Evolutionary conservation across 306 rosid species (phyloP).

Genomic region (Vicia sativa): DNA sequence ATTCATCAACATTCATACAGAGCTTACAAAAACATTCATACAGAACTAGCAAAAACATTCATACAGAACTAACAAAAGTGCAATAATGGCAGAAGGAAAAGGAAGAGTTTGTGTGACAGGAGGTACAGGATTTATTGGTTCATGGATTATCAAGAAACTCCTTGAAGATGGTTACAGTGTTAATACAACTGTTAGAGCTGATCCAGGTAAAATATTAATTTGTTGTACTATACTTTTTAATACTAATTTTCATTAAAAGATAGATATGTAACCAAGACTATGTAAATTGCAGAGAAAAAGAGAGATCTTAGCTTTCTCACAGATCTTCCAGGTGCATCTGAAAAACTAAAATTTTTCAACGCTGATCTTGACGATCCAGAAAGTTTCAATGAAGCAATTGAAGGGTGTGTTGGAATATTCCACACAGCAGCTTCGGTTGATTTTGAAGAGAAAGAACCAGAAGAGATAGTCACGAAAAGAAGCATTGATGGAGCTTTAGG

Average conservation of each 20-base stretch:
- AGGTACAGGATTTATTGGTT: no score
- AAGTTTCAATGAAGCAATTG: neutral
- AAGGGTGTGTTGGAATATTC: conserved; percentile 60
- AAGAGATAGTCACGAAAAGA: conserved; percentile 47
- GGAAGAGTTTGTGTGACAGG: no score
- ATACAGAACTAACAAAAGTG: no score
- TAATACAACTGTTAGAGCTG: conserved; percentile 49
- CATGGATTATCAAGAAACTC: conserved; percentile 38
- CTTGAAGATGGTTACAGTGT: conserved; percentile 57
- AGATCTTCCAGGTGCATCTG: conserved; percentile 52
- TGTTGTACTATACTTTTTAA: no score
- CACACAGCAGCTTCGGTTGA: conserved; percentile 52
- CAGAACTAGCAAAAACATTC: no score
- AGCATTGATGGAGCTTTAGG: conserved; percentile 55
- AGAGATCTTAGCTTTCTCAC: conserved; percentile 49
- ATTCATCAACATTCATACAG: no score
- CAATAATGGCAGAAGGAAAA: no score
- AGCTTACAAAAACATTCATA: no score
- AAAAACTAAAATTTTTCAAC: conserved; percentile 49
- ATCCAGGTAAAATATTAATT: conserved; percentile 36
- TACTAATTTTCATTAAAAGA: no score
- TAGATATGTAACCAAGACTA: no score
- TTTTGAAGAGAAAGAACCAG: neutral
- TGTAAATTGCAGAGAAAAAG: conserved; percentile 14
- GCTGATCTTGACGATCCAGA: conserved; percentile 44